phyloP scores from a whole-genome alignment of 1,284 basidiomycete genomes.

The Earliella scabrosa region DNA sequence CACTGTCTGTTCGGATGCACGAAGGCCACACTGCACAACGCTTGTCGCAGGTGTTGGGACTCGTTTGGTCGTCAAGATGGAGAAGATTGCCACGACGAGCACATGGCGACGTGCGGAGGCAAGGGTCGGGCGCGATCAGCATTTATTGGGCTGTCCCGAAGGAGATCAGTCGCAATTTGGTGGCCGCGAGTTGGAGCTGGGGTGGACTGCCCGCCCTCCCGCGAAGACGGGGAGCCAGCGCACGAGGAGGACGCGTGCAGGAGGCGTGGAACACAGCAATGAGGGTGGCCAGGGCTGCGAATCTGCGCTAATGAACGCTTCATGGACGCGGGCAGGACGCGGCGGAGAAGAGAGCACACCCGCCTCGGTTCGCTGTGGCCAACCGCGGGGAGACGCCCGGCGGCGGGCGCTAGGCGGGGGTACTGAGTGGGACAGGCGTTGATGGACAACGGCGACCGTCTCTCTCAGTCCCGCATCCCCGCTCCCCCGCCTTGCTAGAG shows the following conservation, averaged over 20 bases:
- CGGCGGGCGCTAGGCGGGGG: neutral
- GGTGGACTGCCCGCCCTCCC: neutral
- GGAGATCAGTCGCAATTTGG: neutral
- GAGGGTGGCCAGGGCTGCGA: slow-evolving; percentile 6
- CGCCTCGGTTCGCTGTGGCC: neutral
- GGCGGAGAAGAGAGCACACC: neutral
- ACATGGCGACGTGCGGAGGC: neutral
- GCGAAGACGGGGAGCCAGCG: neutral
- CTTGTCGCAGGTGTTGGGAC: too few species aligned
- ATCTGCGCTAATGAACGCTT: neutral
- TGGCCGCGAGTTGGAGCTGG: too few species aligned
- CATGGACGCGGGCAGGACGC: neutral
- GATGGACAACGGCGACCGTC: slow-evolving; percentile 13
- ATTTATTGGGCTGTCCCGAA: too few species aligned
- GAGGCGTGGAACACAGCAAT: slow-evolving; percentile 16
- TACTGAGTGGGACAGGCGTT: slow-evolving; percentile 5
- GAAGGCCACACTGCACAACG: too few species aligned
- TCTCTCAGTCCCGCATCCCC: slow-evolving; percentile 8
- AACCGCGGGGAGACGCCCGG: neutral
- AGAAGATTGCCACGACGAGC: neutral
- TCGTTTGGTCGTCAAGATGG: neutral
- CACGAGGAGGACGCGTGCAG: neutral
- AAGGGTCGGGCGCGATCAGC: neutral
- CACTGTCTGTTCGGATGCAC: too few species aligned
- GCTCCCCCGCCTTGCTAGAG: slow-evolving; percentile 5